Evolutionary conservation across 192 early-diverging fungal genomes (phyloP).

Genomic region (Entomortierella beljakovae): DNA sequence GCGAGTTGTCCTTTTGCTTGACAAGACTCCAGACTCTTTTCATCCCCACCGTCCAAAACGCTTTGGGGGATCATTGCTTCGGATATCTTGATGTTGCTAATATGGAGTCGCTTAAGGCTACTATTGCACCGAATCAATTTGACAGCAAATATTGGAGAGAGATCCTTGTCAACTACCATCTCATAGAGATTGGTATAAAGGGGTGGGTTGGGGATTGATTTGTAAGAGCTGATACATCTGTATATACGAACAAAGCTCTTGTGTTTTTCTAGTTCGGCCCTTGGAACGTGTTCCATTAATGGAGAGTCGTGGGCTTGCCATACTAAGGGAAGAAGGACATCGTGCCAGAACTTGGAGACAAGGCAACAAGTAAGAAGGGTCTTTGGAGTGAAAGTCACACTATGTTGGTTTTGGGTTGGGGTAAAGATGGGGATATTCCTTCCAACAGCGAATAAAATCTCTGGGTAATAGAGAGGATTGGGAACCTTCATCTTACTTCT

Average conservation of each 20-base stretch:
- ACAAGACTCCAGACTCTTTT: too few species aligned
- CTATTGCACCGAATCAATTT: background rate
- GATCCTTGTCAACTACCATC: background rate
- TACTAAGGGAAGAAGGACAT: background rate
- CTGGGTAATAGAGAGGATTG: background rate
- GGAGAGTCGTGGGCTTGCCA: conserved; percentile 1
- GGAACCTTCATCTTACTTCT: background rate
- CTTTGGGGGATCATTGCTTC: background rate
- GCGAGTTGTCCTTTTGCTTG: background rate
- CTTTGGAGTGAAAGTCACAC: background rate
- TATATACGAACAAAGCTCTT: background rate
- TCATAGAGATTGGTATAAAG: background rate
- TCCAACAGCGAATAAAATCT: conserved; percentile 9
- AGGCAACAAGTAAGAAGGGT: background rate
- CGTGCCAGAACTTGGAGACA: conserved; percentile 13
- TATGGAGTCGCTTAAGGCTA: background rate
- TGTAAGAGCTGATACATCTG: too few species aligned
- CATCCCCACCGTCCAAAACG: background rate
- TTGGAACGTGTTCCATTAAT: background rate
- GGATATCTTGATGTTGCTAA: background rate
- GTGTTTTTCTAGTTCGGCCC: background rate
- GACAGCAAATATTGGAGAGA: background rate
- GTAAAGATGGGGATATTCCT: background rate
- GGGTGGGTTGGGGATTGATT: too few species aligned
- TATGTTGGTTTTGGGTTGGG: background rate